A percentile compares a stretch with the other conserved stretches of the same genome.
phyloP scores from a whole-genome alignment of 352 stramenopile species.

The Pelagophyceae sp. region DNA sequence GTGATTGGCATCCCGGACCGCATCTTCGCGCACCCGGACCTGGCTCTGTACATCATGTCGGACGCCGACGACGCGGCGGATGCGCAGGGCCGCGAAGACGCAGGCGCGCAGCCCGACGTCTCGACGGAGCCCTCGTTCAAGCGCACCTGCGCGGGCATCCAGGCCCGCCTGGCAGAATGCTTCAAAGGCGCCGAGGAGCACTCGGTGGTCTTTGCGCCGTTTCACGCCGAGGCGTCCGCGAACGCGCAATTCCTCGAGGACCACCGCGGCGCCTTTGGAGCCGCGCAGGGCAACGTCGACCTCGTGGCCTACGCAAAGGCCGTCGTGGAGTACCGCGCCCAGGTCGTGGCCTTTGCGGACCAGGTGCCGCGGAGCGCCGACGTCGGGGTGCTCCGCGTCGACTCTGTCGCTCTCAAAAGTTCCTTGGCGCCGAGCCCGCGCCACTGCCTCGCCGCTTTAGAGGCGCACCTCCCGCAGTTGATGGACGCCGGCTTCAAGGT shows the following conservation, averaged over 20 bases:
- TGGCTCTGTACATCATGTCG: conserved; percentile 43
- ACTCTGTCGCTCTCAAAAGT: conserved; percentile 71
- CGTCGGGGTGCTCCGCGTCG: conserved; percentile 81
- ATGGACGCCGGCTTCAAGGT: conserved; percentile 67
- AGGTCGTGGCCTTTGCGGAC: conserved; percentile 58
- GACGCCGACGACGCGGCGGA: conserved; percentile 37
- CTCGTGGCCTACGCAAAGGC: conserved; percentile 34
- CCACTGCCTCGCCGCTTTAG: conserved; percentile 68
- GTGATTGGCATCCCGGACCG: conserved; percentile 73
- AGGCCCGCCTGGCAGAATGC: conserved; percentile 28
- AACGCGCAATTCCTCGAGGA: conserved; percentile 63
- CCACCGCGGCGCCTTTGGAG: conserved; percentile 50
- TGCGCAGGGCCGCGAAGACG: conserved; percentile 22
- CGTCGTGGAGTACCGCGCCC: conserved; percentile 43
- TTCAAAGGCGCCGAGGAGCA: conserved; percentile 64
- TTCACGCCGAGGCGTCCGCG: conserved; percentile 63
- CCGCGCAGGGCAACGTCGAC: conserved; percentile 23
- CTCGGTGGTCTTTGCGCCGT: conserved; percentile 73
- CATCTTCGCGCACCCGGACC: conserved; percentile 44
- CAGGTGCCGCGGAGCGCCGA: conserved; percentile 66
- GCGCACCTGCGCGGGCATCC: conserved; percentile 32
- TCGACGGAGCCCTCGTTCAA: conserved; percentile 34
- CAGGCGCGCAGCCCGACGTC: conserved; percentile 38
- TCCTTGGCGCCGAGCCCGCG: conserved; percentile 71
- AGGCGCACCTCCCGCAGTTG: conserved; percentile 67